phyloP scores from a whole-genome alignment of 495 filamentous ascomycete species.

The Rhypophila decipiens region DNA sequence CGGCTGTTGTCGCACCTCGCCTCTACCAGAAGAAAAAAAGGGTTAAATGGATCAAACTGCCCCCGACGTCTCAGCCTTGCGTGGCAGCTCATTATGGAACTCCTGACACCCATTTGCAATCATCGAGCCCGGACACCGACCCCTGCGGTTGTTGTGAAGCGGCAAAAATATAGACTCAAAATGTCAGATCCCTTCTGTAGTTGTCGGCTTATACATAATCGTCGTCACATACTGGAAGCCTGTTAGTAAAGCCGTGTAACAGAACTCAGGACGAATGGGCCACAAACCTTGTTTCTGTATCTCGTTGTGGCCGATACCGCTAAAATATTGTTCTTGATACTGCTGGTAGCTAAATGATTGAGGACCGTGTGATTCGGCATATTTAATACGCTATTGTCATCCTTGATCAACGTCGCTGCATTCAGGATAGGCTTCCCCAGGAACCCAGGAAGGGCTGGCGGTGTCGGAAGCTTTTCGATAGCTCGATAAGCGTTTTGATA shows the following conservation, averaged over 20 bases:
- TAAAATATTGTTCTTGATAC: slow-evolving; percentile 91
- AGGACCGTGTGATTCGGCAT: slow-evolving; percentile 96
- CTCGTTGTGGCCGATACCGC: slow-evolving; percentile 96
- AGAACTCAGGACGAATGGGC: neutral
- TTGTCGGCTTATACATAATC: slow-evolving; percentile 91
- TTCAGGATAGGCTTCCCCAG: slow-evolving; percentile 93
- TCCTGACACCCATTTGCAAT: neutral
- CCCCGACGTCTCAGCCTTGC: no score
- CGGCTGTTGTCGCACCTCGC: no score
- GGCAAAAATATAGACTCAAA: neutral
- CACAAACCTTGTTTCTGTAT: slow-evolving; percentile 84
- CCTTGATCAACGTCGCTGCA: slow-evolving; percentile 82
- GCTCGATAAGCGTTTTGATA: slow-evolving; percentile 64
- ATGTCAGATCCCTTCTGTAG: slow-evolving; percentile 16
- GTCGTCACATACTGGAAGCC: slow-evolving; percentile 82
- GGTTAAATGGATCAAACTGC: no score
- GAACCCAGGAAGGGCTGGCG: slow-evolving; percentile 84
- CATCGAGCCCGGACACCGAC: neutral
- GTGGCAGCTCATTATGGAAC: neutral
- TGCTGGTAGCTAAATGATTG: slow-evolving; percentile 97
- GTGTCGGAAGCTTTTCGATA: slow-evolving; percentile 68
- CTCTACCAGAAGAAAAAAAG: no score
- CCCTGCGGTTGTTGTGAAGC: no score
- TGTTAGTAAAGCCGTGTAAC: slow-evolving; percentile 3
- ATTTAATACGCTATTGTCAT: slow-evolving; percentile 91